Evolutionary conservation across 495 filamentous ascomycete species (phyloP).

Genomic region (Aspergillus taichungensis): DNA sequence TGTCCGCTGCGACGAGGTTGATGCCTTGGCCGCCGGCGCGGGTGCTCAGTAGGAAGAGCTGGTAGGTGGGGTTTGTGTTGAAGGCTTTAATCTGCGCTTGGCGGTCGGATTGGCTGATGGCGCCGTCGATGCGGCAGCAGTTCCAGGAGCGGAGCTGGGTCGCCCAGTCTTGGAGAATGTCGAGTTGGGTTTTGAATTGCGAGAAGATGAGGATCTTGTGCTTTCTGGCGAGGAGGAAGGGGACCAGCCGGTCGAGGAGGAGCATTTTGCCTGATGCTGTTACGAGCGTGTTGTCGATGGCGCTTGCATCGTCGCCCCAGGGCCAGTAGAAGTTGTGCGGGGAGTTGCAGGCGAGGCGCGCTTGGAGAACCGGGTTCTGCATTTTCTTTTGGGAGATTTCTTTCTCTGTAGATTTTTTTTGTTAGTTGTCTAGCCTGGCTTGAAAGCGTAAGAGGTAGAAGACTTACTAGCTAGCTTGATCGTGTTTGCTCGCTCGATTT

Average conservation of each 20-base stretch:
- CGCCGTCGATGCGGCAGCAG: slow-evolving; percentile 85
- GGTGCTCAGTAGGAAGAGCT: slow-evolving; percentile 81
- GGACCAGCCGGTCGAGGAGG: slow-evolving; percentile 77
- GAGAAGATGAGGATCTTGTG: slow-evolving; percentile 96
- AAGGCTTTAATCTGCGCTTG: slow-evolving; percentile 76
- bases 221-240: slow-evolving; percentile 59
- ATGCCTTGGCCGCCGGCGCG: slow-evolving; percentile 92
- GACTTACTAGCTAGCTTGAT: slow-evolving; percentile 69
- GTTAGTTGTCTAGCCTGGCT: not conserved
- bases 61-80: slow-evolving; percentile 60
- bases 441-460: not conserved
- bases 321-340: slow-evolving; percentile 98
- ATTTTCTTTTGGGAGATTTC: slow-evolving; percentile 89
- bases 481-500: slow-evolving; percentile 59
- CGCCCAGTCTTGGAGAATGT: slow-evolving; percentile 84
- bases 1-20: slow-evolving; percentile 69
- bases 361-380: slow-evolving; percentile 89
- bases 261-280: slow-evolving; percentile 92
- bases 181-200: slow-evolving; percentile 90
- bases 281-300: slow-evolving; percentile 68
- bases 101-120: slow-evolving; percentile 73
- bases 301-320: slow-evolving; percentile 47
- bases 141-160: slow-evolving; percentile 61
- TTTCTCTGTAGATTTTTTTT: slow-evolving; percentile 39
- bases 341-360: slow-evolving; percentile 83